These are phyloP conservation scores for Aspergillus aculeatus DNA, from an alignment of 2,329 filamentous ascomycete genomes.

Conservation along the genomic window DNA sequence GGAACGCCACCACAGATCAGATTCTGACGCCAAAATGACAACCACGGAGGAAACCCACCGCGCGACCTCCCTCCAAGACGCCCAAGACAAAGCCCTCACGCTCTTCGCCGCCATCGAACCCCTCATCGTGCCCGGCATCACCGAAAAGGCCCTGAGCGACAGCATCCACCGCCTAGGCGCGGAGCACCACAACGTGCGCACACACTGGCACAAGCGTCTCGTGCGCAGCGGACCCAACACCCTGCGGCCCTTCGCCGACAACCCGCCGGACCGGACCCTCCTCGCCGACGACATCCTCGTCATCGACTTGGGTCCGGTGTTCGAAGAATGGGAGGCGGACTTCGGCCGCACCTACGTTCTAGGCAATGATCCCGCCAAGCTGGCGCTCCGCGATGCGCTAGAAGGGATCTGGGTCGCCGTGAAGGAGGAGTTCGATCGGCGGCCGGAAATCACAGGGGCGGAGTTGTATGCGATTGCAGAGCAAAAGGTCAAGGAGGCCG, in stretches of 20 bases:
- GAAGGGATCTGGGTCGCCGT: slow-evolving; percentile 50
- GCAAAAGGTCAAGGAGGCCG: slow-evolving; percentile 33
- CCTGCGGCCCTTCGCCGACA: slow-evolving; percentile 48
- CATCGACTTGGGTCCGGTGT: slow-evolving; percentile 54
- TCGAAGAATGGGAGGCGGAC: slow-evolving; percentile 55
- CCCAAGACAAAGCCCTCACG: slow-evolving; percentile 47
- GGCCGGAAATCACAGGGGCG: slow-evolving; percentile 49
- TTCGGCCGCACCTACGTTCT: slow-evolving; percentile 56
- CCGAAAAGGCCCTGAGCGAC: slow-evolving; percentile 49
- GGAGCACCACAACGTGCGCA: slow-evolving; percentile 45
- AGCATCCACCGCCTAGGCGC: slow-evolving; percentile 49
- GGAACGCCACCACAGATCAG: no score
- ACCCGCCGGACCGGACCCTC: slow-evolving; percentile 51
- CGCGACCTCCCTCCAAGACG: slow-evolving; percentile 44
- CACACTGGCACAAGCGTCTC: slow-evolving; percentile 56
- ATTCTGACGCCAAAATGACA: neutral
- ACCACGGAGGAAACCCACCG: slow-evolving; percentile 23
- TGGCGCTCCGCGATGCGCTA: slow-evolving; percentile 46
- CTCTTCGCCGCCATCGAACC: slow-evolving; percentile 51
- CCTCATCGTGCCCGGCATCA: slow-evolving; percentile 50
- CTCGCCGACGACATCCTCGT: slow-evolving; percentile 52
- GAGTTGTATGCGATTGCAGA: slow-evolving; percentile 49
- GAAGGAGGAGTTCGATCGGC: slow-evolving; percentile 40
- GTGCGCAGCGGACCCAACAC: slow-evolving; percentile 54
- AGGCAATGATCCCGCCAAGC: slow-evolving; percentile 48